Base-by-base conservation (phyloP, 768 basidiomycete genomes). In the Boletus rubropictus region DNA sequence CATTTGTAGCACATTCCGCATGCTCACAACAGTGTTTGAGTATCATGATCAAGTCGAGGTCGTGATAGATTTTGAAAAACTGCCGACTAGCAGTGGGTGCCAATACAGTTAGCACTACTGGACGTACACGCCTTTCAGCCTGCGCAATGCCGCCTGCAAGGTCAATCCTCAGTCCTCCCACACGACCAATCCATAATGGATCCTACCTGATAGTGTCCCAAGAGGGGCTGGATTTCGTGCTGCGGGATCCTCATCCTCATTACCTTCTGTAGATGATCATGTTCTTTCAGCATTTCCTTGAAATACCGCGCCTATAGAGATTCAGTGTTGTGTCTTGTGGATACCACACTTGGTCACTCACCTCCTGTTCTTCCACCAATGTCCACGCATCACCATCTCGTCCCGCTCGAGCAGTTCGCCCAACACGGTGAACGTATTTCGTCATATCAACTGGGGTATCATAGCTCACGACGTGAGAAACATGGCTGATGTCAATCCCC, bases 361-460 rank as follows among this genome's bases (percentile, higher is more conserved):
- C 88, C 76, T 91, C 89, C 62, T 96, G 94, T 62, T 92, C 87
- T 71, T 98, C 96, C 7, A 98, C 89, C 57, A 98, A 67, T 2
- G 87, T 88, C 95, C 95, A 99, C 2, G 94, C 93, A 53, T 87
- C 80, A 6, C 96, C 96, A 18, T 70, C 68, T 38, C 87, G 75
- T 7, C 96, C 96, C 3, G 96, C 96, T 42, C 96, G 79, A 3
- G 96, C 96, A 5, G 96, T 98, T 36, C 96, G 78, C 18, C 96
- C 96, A 8, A 94, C 95, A 44, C 96, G 85, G 66, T 99, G 96
- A 10, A 99, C 89, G 60, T 99, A 99, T 65, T 98, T 98, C 42
- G 91, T 79, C 80, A 97, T 93, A 64, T 98, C 96, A n/a, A 96
- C 78, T 8, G 96, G 94, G 2, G 81, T 84, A 62, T 99, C 96